phyloP scores from a whole-genome alignment of 1,284 basidiomycete genomes.

The Vanrija sp. region DNA sequence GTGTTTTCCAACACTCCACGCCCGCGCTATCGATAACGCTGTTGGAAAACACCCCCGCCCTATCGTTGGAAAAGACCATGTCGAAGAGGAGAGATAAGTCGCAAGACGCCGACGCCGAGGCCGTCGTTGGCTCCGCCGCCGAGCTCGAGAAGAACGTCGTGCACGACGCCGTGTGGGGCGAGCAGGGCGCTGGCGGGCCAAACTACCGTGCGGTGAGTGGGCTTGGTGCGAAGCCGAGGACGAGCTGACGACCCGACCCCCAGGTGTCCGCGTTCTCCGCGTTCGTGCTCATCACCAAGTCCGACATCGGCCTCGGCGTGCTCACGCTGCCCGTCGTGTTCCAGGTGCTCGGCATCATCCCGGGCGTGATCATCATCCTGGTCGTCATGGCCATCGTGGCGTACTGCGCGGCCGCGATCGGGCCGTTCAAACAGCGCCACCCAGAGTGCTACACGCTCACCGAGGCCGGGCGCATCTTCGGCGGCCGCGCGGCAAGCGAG shows the following conservation, averaged over 20 bases:
- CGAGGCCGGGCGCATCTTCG: constrained; percentile 26
- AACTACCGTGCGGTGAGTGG: constrained; percentile 28
- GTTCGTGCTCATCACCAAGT: constrained; percentile 18
- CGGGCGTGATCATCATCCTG: constrained; percentile 32
- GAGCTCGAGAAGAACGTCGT: not conserved
- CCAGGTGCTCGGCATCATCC: constrained; percentile 28
- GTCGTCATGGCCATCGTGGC: constrained; percentile 24
- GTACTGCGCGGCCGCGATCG: constrained; percentile 3
- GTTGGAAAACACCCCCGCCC: too few species aligned
- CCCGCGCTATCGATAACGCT: too few species aligned
- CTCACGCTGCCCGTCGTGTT: constrained; percentile 35
- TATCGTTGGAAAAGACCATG: too few species aligned
- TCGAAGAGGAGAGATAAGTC: too few species aligned
- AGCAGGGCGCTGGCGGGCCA: constrained; percentile 24
- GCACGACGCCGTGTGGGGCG: constrained; percentile 32
- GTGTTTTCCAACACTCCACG: too few species aligned
- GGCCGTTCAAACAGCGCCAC: constrained; percentile 25
- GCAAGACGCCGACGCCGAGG: too few species aligned
- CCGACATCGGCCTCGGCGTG: constrained; percentile 37
- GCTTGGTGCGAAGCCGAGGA: not conserved
- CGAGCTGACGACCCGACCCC: not conserved
- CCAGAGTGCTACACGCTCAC: constrained; percentile 23
- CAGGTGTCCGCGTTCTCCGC: not conserved
- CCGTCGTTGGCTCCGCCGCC: too few species aligned
- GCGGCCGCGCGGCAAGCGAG: constrained; percentile 24